Evolutionary conservation across 768 basidiomycete species (phyloP), one percentile per base, ranked within the genome.

Genomic region (Galerina marginata): DNA sequence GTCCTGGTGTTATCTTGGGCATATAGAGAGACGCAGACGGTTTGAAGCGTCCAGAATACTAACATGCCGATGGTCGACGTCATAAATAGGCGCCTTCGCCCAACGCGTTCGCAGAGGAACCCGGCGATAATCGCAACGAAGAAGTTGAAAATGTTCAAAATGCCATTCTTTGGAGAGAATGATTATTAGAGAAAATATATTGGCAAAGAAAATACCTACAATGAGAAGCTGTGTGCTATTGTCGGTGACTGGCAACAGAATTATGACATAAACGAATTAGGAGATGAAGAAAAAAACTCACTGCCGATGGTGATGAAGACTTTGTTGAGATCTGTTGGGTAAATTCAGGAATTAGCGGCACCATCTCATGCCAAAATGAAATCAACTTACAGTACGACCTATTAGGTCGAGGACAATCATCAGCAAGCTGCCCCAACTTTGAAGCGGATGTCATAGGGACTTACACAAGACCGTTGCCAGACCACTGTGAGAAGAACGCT

Each of bases 401-500:
- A 50, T 47, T 42, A 46, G 29, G 29, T 33, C 4, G 29, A 4
- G 36, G 37, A 38, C 12, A 33, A n/a, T 42, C 10, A 39, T 45
- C 16, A 53, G 29, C 15, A 25, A 15, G 49, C 40, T 16, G 15
- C 15, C 6, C 50, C 15, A 37, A 42, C 23, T 40, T 71, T 20
- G 75, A 61, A 23, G 66, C 58, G 67, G 62, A 62, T 25, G 39
- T 36, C 1, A 40, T 26, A 45, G 40, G 37, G 11, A 66, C 70
- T 59, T 65, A 73, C 71, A 84, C 78, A 20, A 86, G 73, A 61
- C 83, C 83, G 51, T 84, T 82, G 6, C 83, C 82, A 54, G 79
- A 81, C 83, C 84, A 86, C 63, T 86, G 85, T 6, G 82, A 83
- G 75, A 86, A 86, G 73, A 87, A 80, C 0, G 82, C 86, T 44